phyloP scores from a whole-genome alignment of 1,284 basidiomycete species.

The Golubevia sp. region DNA sequence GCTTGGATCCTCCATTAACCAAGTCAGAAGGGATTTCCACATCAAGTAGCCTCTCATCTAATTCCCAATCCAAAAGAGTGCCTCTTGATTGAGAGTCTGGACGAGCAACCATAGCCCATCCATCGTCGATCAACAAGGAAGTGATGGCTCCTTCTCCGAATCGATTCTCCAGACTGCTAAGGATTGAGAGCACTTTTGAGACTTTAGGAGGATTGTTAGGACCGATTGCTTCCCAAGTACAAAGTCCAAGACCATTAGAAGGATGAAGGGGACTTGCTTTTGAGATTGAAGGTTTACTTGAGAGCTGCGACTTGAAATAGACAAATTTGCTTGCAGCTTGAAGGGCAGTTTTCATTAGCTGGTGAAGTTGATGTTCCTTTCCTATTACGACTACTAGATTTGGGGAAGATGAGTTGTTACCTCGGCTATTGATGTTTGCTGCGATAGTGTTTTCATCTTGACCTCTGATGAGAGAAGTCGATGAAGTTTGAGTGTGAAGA shows the following conservation, averaged over 20 bases:
- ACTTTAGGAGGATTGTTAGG: conserved; percentile 17
- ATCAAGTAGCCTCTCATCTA: conserved; percentile 16
- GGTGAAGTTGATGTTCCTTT: conserved; percentile 3
- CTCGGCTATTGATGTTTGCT: no score
- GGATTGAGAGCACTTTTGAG: conserved; percentile 18
- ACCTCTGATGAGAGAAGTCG: conserved; percentile 5
- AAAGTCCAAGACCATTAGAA: conserved; percentile 21
- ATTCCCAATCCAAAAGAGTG: conserved; percentile 19
- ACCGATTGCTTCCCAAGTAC: conserved; percentile 30
- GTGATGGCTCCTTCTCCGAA: conserved; percentile 16
- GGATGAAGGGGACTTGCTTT: background rate
- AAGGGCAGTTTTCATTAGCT: conserved; percentile 5
- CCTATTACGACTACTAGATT: conserved; percentile 16
- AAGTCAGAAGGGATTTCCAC: background rate
- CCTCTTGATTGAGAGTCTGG: conserved; percentile 9
- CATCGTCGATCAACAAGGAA: conserved; percentile 26
- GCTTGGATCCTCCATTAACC: background rate
- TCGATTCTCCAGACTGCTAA: conserved; percentile 15
- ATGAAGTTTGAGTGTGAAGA: conserved; percentile 5
- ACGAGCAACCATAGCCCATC: conserved; percentile 21
- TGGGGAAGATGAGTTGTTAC: no score
- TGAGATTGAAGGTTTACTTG: conserved; percentile 5
- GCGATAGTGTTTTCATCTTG: conserved; percentile 6
- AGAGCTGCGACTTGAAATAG: conserved; percentile 11
- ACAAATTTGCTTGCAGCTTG: conserved; percentile 12